Conservation (phyloP, 2,329 filamentous ascomycete genomes). For the Aureobasidium sp. region DNA sequence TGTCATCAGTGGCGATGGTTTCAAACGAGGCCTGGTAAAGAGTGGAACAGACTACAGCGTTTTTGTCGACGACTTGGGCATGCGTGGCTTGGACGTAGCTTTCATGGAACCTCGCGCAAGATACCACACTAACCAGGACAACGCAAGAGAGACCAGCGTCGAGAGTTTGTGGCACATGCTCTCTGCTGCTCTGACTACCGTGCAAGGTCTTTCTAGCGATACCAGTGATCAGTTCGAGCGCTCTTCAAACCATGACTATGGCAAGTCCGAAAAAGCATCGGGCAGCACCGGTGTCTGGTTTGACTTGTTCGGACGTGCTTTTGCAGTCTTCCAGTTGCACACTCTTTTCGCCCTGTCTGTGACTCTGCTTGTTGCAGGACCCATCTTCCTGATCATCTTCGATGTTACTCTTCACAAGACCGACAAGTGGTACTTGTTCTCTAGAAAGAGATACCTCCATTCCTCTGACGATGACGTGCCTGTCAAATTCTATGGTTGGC, state of each 20-base stretch:
- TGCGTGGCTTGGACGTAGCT: constrained; percentile 83
- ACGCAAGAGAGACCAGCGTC: constrained; percentile 65
- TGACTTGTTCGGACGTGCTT: constrained; percentile 72
- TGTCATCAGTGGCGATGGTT: constrained; percentile 75
- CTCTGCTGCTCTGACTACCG: constrained; percentile 68
- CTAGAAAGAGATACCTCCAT: constrained; percentile 53
- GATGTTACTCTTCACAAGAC: constrained; percentile 58
- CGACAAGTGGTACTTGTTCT: constrained; percentile 86
- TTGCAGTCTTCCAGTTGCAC: constrained; percentile 70
- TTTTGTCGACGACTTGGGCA: constrained; percentile 66
- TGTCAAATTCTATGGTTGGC: constrained; percentile 61
- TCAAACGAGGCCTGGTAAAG: constrained; percentile 65
- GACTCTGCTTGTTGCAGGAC: constrained; percentile 69
- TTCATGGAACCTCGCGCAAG: constrained; percentile 79
- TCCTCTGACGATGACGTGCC: constrained; percentile 50
- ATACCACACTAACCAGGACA: constrained; percentile 89
- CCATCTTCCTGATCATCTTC: constrained; percentile 61
- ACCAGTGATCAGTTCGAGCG: constrained; percentile 59
- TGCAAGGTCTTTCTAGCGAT: constrained; percentile 60
- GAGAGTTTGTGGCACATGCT: constrained; percentile 89
- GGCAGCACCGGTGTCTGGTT: constrained; percentile 72
- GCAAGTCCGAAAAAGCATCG: constrained; percentile 56
- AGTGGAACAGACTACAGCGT: constrained; percentile 88
- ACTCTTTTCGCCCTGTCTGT: constrained; percentile 85
- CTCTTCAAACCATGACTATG: constrained; percentile 44